Conservation (phyloP, 1,284 basidiomycete species). For the Trametes pubescens region DNA sequence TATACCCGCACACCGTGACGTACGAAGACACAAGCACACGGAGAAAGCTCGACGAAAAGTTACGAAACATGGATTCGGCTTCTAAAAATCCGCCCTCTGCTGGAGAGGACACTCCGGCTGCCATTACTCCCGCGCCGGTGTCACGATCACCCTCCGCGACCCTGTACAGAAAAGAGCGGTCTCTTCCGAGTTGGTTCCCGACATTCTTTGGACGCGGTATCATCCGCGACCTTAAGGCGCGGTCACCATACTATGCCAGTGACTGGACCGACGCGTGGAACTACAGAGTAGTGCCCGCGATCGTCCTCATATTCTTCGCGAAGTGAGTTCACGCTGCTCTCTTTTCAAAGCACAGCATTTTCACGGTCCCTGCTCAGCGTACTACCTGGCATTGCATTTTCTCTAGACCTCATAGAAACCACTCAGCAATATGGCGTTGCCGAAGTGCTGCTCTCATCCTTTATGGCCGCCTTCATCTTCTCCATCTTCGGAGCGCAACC, state of each 20-base stretch:
- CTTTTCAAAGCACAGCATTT: background rate
- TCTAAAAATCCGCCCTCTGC: background rate
- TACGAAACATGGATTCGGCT: background rate
- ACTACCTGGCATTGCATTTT: conserved; percentile 92
- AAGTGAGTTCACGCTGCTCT: conserved; percentile 58
- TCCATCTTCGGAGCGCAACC: conserved; percentile 92
- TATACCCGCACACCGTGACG: background rate
- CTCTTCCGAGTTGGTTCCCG: conserved; percentile 24
- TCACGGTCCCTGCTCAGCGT: conserved; percentile 54
- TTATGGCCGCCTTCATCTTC: conserved; percentile 93
- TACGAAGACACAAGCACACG: too few relatives aligned
- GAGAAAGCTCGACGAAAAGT: background rate
- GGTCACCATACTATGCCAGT: conserved; percentile 82
- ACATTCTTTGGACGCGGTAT: conserved; percentile 74
- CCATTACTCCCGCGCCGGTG: conserved; percentile 12
- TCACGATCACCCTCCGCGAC: conserved; percentile 39
- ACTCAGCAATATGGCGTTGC: conserved; percentile 90
- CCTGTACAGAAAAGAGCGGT: conserved; percentile 19
- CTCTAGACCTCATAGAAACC: conserved; percentile 92
- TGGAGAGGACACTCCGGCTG: background rate
- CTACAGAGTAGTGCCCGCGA: conserved; percentile 82
- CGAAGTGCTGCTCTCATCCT: conserved; percentile 83
- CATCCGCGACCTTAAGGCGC: conserved; percentile 74
- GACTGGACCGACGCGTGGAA: conserved; percentile 94
- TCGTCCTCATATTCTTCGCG: conserved; percentile 81